phyloP scores from a whole-genome alignment of 2,329 filamentous ascomycete species.

The Periconia macrospinosa region DNA sequence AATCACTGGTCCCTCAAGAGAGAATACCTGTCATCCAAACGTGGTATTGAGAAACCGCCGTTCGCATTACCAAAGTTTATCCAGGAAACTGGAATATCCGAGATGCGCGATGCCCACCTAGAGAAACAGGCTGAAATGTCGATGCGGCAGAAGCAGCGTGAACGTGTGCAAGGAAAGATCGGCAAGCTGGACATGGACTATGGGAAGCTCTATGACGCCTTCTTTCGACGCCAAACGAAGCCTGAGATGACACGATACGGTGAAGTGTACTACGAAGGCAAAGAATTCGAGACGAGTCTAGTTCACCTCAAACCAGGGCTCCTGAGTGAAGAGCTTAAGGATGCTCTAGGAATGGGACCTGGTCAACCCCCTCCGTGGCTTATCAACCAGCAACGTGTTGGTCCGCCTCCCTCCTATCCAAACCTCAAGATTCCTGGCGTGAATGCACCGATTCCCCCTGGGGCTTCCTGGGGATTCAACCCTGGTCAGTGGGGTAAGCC shows the following conservation, averaged over 20 bases:
- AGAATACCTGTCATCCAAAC: constrained; percentile 95
- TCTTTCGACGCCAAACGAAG: constrained; percentile 97
- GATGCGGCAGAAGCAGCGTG: constrained; percentile 92
- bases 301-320: constrained; percentile 89
- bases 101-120: constrained; percentile 95
- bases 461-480: constrained; percentile 91
- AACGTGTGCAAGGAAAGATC: constrained; percentile 93
- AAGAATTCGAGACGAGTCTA: constrained; percentile 95
- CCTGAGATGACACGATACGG: constrained; percentile 91
- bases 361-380: constrained; percentile 95
- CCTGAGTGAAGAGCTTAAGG: constrained; percentile 83
- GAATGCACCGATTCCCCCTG: constrained; percentile 87
- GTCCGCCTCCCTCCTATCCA: constrained; percentile 91
- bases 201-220: constrained; percentile 96
- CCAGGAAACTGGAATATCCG: constrained; percentile 92
- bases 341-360: constrained; percentile 86
- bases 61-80: constrained; percentile 96
- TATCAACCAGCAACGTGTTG: constrained; percentile 93
- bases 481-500: constrained; percentile 96
- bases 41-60: constrained; percentile 92
- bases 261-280: constrained; percentile 99
- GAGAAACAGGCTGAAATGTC: constrained; percentile 93
- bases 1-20: constrained; percentile 94
- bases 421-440: constrained; percentile 93
- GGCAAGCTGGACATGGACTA: constrained; percentile 98